Evolutionary conservation across 495 filamentous ascomycete genomes (phyloP), one percentile per base, ranked within the genome.

Genomic region (Aspergillus ellipticus): DNA sequence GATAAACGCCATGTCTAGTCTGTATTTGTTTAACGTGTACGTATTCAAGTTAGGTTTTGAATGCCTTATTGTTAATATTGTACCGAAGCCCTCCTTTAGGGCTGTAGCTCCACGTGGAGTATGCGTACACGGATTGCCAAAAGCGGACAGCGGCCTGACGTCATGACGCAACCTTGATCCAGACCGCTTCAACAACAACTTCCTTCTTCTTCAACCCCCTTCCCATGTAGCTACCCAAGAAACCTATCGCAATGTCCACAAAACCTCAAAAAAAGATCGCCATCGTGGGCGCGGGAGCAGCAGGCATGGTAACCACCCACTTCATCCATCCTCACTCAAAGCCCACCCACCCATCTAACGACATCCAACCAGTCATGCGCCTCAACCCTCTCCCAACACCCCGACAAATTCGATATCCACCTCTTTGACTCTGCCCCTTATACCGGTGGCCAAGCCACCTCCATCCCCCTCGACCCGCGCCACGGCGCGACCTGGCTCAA

Each of bases 361-460:
- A 49, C 31, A 58, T 42, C 16, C 28, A 15, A 62, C 24, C 53
- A 88, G 89, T 87, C 89, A 16, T 90, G 89, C 62, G 88, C 89
- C 8, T 77, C 85, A 17, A 86, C 87, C 13, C 76, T 95, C 3
- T 82, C 88, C 16, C 76, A 89, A 49, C 87, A 92, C 59, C 86
- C 85, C 0, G 81, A 88, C 33, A 82, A 81, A 51, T 93, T 91
- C 67, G 77, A 86, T 33, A 80, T 93, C 24, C 91, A 88, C 0
- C 64, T 93, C 22, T 80, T 95, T 50, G 89, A 93, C 54, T 79
- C 77, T 1, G 79, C 80, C 26, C 69, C 78, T 33, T 82, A 89
- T 49, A 82, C 83, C 50, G 90, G 90, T n/a, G 89, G 90, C 0
- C 89, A 95, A 66, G 89, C 89, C 1, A 89, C 85, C 37, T 90